Evolutionary conservation across 169 alveolate species (phyloP).

Genomic region (Theileria sp.): DNA sequence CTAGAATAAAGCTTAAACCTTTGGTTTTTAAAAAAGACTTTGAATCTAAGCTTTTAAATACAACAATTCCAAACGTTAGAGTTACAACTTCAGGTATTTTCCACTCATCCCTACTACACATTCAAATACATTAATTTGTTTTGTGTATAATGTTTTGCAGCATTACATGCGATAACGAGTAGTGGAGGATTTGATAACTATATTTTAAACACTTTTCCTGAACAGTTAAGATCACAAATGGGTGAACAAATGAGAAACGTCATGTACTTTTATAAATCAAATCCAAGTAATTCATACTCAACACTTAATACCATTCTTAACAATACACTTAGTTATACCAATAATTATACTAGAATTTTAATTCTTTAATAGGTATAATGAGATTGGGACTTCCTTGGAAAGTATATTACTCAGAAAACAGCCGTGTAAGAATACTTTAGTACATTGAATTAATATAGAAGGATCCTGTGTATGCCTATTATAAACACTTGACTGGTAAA

Average conservation of each 20-base stretch:
- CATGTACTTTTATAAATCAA: conserved; percentile 75
- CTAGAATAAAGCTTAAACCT: conserved; percentile 77
- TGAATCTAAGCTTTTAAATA: conserved; percentile 73
- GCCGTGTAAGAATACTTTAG: conserved; percentile 23
- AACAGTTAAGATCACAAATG: conserved; percentile 81
- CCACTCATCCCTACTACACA: neutral
- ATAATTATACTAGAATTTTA: neutral
- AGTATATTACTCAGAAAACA: conserved; percentile 63
- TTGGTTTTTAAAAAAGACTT: conserved; percentile 73
- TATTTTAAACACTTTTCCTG: conserved; percentile 83
- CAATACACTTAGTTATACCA: neutral
- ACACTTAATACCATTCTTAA: neutral
- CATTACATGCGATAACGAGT: conserved; percentile 84
- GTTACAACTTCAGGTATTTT: conserved; percentile 75
- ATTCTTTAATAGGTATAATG: neutral
- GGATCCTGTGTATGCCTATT: conserved; percentile 70
- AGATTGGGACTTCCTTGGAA: conserved; percentile 74
- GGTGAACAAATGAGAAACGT: conserved; percentile 82
- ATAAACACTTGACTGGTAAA: conserved; percentile 69
- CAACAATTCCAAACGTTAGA: conserved; percentile 77
- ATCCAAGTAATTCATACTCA: conserved; percentile 51
- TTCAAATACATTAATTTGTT: no score
- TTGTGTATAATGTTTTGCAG: conserved; percentile 16
- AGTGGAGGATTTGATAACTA: conserved; percentile 86
- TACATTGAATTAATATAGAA: conserved; percentile 17